Conservation (phyloP, 768 basidiomycete genomes). For the Suillus cothurnatus region DNA sequence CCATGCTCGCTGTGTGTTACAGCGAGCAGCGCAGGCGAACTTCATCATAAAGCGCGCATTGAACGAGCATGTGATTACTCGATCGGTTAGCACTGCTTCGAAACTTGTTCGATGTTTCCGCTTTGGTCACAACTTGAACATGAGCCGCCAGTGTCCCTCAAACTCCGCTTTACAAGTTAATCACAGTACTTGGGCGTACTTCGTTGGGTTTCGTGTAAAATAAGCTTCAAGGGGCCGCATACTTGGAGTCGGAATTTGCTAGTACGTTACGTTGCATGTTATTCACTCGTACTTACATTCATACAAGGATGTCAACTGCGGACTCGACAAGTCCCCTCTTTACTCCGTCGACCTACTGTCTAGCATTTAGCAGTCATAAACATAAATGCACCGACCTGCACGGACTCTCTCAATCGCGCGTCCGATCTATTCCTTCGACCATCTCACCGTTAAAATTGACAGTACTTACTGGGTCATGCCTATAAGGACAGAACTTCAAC, state of each 20-base stretch:
- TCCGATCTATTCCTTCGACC: not conserved
- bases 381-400: not conserved
- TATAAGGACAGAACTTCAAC: not conserved
- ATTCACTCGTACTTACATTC: not conserved
- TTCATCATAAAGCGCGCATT: not conserved
- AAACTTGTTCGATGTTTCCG: no score
- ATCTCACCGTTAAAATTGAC: not conserved
- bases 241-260: not conserved
- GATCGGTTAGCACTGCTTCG: not conserved
- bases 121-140: no score
- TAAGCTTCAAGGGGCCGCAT: not conserved
- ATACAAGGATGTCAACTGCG: not conserved
- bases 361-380: not conserved
- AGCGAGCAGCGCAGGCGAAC: not conserved
- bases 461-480: not conserved
- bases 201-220: no score
- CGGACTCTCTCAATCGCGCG: not conserved
- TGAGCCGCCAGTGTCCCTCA: no score
- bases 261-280: not conserved
- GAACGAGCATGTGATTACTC: not conserved
- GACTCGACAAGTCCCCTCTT: not conserved
- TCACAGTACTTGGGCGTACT: no score
- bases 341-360: not conserved
- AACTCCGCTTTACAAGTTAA: no score
- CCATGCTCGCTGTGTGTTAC: slow-evolving; percentile 6